Percentiles rank a stretch among this genome's conserved stretches.
These are phyloP conservation scores for Lentinula lateritia DNA, from an alignment of 768 basidiomycete genomes.

Conservation along the genomic window DNA sequence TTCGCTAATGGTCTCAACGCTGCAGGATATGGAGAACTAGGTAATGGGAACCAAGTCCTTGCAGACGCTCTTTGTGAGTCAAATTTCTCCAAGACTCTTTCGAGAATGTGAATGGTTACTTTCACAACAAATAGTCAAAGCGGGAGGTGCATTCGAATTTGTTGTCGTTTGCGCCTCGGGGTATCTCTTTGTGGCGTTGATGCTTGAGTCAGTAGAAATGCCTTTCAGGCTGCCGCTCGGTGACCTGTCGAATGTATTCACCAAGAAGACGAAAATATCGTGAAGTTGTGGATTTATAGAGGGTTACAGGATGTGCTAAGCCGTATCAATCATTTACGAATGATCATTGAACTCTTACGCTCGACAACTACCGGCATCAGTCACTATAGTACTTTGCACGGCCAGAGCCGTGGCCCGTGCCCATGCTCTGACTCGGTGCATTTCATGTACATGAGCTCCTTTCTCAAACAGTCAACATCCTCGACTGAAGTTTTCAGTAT, in stretches of 20 bases:
- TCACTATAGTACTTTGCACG: no score
- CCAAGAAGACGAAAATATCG: neutral
- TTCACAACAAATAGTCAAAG: neutral
- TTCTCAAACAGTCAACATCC: no score
- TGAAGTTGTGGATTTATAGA: neutral
- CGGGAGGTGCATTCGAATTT: conserved; percentile 4
- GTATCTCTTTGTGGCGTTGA: neutral
- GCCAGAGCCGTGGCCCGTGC: no score
- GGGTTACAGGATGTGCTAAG: no score
- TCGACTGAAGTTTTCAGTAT: no score
- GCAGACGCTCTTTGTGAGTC: conserved; percentile 3
- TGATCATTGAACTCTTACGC: no score
- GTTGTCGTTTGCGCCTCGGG: neutral
- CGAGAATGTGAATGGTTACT: neutral
- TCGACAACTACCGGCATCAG: no score
- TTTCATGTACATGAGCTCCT: no score
- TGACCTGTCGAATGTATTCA: neutral
- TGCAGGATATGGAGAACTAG: neutral
- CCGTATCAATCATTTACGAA: no score
- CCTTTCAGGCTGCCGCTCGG: conserved; percentile 1
- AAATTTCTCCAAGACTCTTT: neutral
- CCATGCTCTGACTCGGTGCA: no score
- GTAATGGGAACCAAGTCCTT: neutral
- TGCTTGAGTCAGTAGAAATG: conserved; percentile 3
- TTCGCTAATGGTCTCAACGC: neutral